A percentile compares a stretch with the other conserved stretches of the same genome.
phyloP scores from a whole-genome alignment of 768 basidiomycete genomes.

The Megacollybia marginata region DNA sequence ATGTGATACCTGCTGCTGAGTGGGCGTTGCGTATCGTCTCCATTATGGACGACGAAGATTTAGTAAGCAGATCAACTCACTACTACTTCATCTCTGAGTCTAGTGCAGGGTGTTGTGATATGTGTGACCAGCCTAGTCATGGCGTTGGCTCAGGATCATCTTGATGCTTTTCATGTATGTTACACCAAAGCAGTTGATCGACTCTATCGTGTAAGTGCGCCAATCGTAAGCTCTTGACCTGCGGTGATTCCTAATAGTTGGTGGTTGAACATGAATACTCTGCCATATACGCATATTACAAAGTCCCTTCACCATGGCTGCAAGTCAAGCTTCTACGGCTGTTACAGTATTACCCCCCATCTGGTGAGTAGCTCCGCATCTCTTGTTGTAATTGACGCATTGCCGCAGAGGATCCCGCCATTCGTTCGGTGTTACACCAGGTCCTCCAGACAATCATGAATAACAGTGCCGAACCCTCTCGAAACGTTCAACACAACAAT shows the following conservation, averaged over 20 bases:
- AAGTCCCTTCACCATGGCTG: constrained; percentile 95
- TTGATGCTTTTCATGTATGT: constrained; percentile 85
- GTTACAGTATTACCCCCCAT: constrained; percentile 92
- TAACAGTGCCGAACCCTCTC: constrained; percentile 81
- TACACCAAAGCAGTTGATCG: constrained; percentile 94
- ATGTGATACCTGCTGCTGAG: constrained; percentile 86
- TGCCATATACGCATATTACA: constrained; percentile 92
- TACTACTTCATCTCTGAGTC: constrained; percentile 1
- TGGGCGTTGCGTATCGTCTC: constrained; percentile 95
- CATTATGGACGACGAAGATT: constrained; percentile 90
- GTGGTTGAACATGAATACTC: constrained; percentile 87
- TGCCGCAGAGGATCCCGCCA: constrained; percentile 71
- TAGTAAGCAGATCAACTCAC: constrained; percentile 35
- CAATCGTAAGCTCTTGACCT: background rate
- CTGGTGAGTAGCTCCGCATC: constrained; percentile 48
- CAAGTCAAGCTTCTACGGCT: constrained; percentile 93
- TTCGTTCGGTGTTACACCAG: constrained; percentile 68
- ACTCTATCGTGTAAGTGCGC: constrained; percentile 58
- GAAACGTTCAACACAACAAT: constrained; percentile 98
- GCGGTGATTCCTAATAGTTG: constrained; percentile 39
- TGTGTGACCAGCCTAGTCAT: constrained; percentile 91
- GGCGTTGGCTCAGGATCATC: constrained; percentile 89
- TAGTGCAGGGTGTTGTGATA: constrained; percentile 78
- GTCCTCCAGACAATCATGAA: constrained; percentile 89
- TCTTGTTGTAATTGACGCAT: background rate